Evolutionary conservation across 2,329 filamentous ascomycete species (phyloP), one percentile per base, ranked within the genome.

Genomic region (Spiromastix sp.): DNA sequence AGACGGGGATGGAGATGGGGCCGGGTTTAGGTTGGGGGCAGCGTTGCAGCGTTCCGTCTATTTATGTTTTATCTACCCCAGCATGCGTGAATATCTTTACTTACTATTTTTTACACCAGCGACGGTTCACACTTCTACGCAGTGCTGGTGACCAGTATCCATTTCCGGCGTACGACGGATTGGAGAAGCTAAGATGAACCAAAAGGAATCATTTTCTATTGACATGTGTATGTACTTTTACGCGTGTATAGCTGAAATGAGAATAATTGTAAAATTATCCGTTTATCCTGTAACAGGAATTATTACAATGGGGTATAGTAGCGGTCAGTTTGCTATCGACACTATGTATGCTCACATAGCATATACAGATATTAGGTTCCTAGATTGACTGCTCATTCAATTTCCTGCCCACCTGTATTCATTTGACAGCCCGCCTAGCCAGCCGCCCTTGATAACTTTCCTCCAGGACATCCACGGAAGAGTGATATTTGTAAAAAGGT

Each of bases 61-160:
- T n/a, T n/a, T n/a, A n/a, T n/a, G n/a, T n/a, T n/a, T n/a, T n/a
- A n/a, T n/a, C n/a, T n/a, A n/a, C n/a, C n/a, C n/a, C n/a, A n/a
- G n/a, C n/a, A 32, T 22, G 9, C 12, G 8, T 29, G 26, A 20
- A 32, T 32, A 13, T 21, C 22, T 32, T 32, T 20, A 10, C 22
- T 21, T 32, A 20, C 18, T 32, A 32, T 32, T 13, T 22, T 21
- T 32, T 22, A 22, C 30, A 32, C 30, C 30, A 32, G 30, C 30
- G 16, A 32, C 22, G 30, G 30, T 32, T 32, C 30, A 32, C 30
- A n/a, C n/a, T n/a, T n/a, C n/a, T n/a, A n/a, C n/a, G n/a, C n/a
- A n/a, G n/a, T n/a, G n/a, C n/a, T n/a, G 18, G 30, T 32, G 30
- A 32, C 30, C n/a, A 32, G 30, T 32, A 32, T 32, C 30, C 30